phyloP scores from a whole-genome alignment of 192 early-diverging fungal species.

The Coemansia aciculifera region DNA sequence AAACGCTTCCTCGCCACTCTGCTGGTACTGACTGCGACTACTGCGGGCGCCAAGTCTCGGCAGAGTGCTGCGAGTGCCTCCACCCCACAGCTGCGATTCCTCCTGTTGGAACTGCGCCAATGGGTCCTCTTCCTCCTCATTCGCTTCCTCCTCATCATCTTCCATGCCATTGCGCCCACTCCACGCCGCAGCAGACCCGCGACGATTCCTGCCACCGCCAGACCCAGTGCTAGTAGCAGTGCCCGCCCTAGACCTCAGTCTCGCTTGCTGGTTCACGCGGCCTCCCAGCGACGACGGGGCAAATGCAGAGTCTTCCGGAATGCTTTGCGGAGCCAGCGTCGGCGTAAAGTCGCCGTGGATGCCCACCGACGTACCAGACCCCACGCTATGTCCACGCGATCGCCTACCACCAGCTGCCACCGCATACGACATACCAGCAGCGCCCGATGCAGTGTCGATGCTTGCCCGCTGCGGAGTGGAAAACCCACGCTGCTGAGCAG shows the following conservation, averaged over 20 bases:
- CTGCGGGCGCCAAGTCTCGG: conserved; percentile 38
- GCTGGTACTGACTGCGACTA: conserved; percentile 4
- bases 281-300: conserved; percentile 10
- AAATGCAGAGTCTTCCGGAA: conserved; percentile 10
- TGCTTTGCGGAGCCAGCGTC: conserved; percentile 34
- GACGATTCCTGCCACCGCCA: conserved; percentile 4
- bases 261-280: conserved; percentile 5
- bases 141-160: not conserved
- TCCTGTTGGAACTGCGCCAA: conserved; percentile 54
- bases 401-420: conserved; percentile 14
- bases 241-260: conserved; percentile 30
- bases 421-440: conserved; percentile 4
- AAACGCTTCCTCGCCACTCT: not conserved
- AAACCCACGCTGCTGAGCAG: conserved; percentile 30
- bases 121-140: conserved; percentile 22
- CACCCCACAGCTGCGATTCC: conserved; percentile 54
- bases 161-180: conserved; percentile 9
- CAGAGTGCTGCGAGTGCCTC: conserved; percentile 43
- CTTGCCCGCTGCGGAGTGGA: conserved; percentile 39
- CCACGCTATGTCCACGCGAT: conserved; percentile 44
- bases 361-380: conserved; percentile 29
- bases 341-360: conserved; percentile 45
- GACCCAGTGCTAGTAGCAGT: conserved; percentile 37
- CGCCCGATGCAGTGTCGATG: conserved; percentile 29
- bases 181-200: conserved; percentile 5